phyloP scores from a whole-genome alignment of 2,329 filamentous ascomycete species.

The Xylariaceae sp. region DNA sequence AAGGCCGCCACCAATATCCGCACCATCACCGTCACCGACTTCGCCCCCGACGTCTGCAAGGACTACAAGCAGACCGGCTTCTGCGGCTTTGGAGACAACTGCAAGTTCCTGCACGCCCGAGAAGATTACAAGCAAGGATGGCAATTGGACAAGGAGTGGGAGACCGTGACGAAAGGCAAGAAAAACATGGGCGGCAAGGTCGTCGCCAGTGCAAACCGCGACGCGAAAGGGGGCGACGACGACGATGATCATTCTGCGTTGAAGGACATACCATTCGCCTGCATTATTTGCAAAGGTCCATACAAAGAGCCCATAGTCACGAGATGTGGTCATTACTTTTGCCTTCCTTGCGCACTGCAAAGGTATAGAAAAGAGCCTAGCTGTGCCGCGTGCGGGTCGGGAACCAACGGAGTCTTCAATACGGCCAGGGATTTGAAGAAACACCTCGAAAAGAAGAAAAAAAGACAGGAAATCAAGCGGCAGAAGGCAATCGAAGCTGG shows the following conservation, averaged over 20 bases:
- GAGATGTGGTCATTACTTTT: conserved; percentile 95
- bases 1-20: conserved; percentile 88
- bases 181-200: conserved; percentile 60
- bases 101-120: conserved; percentile 75
- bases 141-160: conserved; percentile 95
- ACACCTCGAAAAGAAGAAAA: conserved; percentile 71
- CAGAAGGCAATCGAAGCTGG: conserved; percentile 51
- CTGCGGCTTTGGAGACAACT: conserved; percentile 72
- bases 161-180: conserved; percentile 72
- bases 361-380: conserved; percentile 82
- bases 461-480: conserved; percentile 57
- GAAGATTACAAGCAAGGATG: conserved; percentile 87
- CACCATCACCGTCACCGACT: conserved; percentile 87
- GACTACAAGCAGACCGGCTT: conserved; percentile 81
- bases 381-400: conserved; percentile 80
- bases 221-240: conserved; percentile 39
- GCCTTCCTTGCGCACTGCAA: conserved; percentile 82
- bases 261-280: conserved; percentile 84
- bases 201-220: conserved; percentile 57
- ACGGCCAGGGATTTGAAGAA: conserved; percentile 79
- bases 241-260: conserved; percentile 46
- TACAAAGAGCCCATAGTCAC: conserved; percentile 83
- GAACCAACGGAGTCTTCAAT: conserved; percentile 89
- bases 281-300: conserved; percentile 76
- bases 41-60: conserved; percentile 90